Conservation (phyloP, 148 eudicot genomes). For the Hydrangea macrophylla region DNA sequence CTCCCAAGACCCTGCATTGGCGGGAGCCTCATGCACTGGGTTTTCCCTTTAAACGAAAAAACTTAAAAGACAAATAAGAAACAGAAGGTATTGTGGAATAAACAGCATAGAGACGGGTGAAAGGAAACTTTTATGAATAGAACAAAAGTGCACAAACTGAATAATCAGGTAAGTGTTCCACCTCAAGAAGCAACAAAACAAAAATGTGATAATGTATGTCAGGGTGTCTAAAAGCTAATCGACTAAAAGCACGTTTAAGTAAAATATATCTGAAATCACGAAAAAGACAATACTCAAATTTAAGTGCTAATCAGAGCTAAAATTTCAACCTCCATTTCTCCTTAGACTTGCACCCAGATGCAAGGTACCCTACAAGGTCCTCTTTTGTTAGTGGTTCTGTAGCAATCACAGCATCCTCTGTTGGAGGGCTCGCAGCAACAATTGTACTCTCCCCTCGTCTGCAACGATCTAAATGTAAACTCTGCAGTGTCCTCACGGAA, state of each 20-base stretch:
- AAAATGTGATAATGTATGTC: not conserved
- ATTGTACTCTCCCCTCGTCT: constrained; percentile 38
- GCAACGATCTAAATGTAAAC: constrained; percentile 20
- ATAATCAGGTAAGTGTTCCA: not conserved
- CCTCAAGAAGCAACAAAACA: not conserved
- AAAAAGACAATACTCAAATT: constrained; percentile 13
- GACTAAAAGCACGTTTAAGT: not conserved
- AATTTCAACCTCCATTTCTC: constrained; percentile 85
- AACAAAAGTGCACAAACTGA: not conserved
- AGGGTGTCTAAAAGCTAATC: not conserved
- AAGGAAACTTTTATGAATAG: not conserved
- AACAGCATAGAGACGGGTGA: not conserved
- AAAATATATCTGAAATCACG: not conserved
- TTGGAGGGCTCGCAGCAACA: constrained; percentile 94
- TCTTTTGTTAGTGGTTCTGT: constrained; percentile 90
- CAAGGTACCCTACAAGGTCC: constrained; percentile 82
- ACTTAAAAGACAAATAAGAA: too few species aligned
- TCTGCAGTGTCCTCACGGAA: constrained; percentile 32
- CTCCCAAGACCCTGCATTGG: too few species aligned
- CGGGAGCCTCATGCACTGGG: too few species aligned
- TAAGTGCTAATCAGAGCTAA: constrained; percentile 32
- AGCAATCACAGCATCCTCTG: constrained; percentile 67
- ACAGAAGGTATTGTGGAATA: too few species aligned
- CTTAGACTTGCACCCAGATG: constrained; percentile 98
- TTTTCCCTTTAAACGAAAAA: too few species aligned